Evolutionary conservation across 2,329 filamentous ascomycete genomes (phyloP), one percentile per base, ranked within the genome.

Genomic region (Fusarium transvaalense): DNA sequence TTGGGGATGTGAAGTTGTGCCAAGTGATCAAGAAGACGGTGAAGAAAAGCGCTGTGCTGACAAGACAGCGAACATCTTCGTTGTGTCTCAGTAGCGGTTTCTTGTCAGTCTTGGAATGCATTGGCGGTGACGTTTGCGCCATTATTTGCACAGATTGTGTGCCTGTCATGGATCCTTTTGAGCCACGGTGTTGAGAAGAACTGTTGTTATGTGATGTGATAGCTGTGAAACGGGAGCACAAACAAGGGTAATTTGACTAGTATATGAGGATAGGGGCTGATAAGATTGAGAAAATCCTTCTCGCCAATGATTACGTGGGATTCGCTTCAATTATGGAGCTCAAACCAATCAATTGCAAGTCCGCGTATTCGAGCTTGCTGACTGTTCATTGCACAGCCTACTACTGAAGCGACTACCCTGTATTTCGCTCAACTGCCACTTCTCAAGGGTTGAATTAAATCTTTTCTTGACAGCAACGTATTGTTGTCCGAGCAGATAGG

Each of bases 31-130:
- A 10, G 25, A 64, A 64, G 45, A 64, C 59, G 23, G 45, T 27
- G 37, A 64, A 64, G 56, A 64, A 64, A 14, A 64, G 37, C 14
- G 13, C 21, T 2, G 61, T 64, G 19, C 59, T 43, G 14, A 58
- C 38, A 17, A 64, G 32, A n/a, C 61, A 64, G n/a, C 61, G 59
- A 6, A 64, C 31, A 13, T 64, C 61, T 29, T 64, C 51, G 6
- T 34, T 35, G 3, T 64, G 59, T 46, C 61, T 64, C 38, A 64
- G 15, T 1, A 62, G 38, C 17, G 52, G 32, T 21, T 43, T 61
- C 1, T 7, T 48, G 4, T 19, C 17, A 8, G 25, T 6, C 10
- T n/a, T 43, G 14, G 56, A 32, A 23, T 31, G 56, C 56, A 55
- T 41, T 15, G 55, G 19, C 55, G n/a, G 19, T 35, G 23, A 15